Evolutionary conservation across 805 yeast species (phyloP).

Genomic region (Saccharomycopsis sp.): DNA sequence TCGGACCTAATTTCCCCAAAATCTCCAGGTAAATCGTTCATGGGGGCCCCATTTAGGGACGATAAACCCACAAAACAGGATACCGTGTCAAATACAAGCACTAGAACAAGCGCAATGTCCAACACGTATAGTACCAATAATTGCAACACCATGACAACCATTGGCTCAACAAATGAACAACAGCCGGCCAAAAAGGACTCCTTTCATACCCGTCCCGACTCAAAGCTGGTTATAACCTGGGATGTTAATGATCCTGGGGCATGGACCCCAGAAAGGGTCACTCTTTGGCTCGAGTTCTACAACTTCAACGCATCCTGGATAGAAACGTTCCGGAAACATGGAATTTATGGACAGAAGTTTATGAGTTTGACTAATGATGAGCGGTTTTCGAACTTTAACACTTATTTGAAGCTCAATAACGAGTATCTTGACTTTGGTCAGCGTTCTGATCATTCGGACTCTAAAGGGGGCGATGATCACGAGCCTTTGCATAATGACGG

Average conservation of each 20-base stretch:
- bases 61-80: background rate
- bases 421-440: slow-evolving; percentile 19
- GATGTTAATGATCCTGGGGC: slow-evolving; percentile 46
- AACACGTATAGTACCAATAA: background rate
- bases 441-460: slow-evolving; percentile 21
- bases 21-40: slow-evolving; percentile 8
- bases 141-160: background rate
- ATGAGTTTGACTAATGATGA: slow-evolving; percentile 64
- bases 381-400: slow-evolving; percentile 37
- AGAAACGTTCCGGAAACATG: slow-evolving; percentile 50
- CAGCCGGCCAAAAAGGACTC: slow-evolving; percentile 8
- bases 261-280: slow-evolving; percentile 69
- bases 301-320: slow-evolving; percentile 71
- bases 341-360: slow-evolving; percentile 57
- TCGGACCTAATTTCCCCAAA: slow-evolving; percentile 17
- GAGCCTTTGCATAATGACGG: background rate
- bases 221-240: slow-evolving; percentile 32
- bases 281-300: slow-evolving; percentile 60
- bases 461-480: background rate
- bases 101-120: background rate
- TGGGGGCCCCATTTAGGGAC: background rate
- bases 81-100: background rate
- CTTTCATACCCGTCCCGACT: slow-evolving; percentile 11
- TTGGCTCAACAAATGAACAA: background rate
- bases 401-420: slow-evolving; percentile 25